Evolutionary conservation across 352 stramenopile genomes (phyloP).

Genomic region (Phytophthora fragariae): DNA sequence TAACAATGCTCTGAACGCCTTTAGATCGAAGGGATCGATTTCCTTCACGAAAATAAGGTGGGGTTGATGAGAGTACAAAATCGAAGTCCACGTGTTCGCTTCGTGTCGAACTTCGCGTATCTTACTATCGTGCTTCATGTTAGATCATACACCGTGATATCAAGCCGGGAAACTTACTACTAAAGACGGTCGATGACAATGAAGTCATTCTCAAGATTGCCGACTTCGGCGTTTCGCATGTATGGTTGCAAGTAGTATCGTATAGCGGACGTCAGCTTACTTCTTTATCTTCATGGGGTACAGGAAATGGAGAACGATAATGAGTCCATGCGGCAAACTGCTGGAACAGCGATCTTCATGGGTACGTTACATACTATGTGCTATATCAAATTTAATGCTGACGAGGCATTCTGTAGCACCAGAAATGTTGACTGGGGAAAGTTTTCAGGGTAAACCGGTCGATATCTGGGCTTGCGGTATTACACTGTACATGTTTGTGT

Average conservation of each 20-base stretch:
- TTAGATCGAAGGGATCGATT: slow-evolving; percentile 86
- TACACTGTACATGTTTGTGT: slow-evolving; percentile 97
- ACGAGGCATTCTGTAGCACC: slow-evolving; percentile 44
- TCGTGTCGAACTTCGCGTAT: background rate
- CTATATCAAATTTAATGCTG: background rate
- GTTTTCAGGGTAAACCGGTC: slow-evolving; percentile 77
- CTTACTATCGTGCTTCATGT: background rate
- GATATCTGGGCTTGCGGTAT: slow-evolving; percentile 97
- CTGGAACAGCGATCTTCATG: slow-evolving; percentile 82
- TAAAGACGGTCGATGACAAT: slow-evolving; percentile 63
- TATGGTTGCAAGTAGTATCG: slow-evolving; percentile 16
- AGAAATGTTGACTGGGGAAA: slow-evolving; percentile 83
- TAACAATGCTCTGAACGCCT: background rate
- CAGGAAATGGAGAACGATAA: slow-evolving; percentile 83
- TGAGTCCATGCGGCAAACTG: slow-evolving; percentile 75
- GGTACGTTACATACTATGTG: slow-evolving; percentile 31
- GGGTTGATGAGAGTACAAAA: background rate
- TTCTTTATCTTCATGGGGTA: background rate
- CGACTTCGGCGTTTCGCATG: slow-evolving; percentile 85
- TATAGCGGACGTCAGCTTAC: background rate
- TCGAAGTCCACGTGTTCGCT: background rate
- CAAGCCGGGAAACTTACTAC: slow-evolving; percentile 80
- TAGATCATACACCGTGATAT: slow-evolving; percentile 87
- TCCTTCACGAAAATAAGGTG: slow-evolving; percentile 85
- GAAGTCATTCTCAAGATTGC: slow-evolving; percentile 82